These are phyloP conservation scores for Agastache rugosa DNA, from an alignment of 257 asterid genomes.

Conservation along the genomic window DNA sequence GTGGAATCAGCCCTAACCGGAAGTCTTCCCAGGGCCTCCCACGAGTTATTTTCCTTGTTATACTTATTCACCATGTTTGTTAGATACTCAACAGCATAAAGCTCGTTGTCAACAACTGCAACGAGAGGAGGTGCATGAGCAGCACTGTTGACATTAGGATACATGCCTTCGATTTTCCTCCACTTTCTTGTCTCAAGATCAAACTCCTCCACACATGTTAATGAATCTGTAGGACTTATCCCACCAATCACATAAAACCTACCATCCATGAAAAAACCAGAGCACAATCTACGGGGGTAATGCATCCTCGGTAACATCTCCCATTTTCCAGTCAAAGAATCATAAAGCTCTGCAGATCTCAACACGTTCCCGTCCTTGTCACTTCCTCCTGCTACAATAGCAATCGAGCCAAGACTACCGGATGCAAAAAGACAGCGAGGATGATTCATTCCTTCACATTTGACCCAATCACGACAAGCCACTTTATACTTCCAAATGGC, in stretches of 20 bases:
- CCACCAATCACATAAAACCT: slow-evolving; percentile 88
- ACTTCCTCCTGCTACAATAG: slow-evolving; percentile 79
- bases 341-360: slow-evolving; percentile 79
- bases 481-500: slow-evolving; percentile 84
- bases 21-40: slow-evolving; percentile 82
- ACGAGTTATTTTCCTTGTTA: slow-evolving; percentile 57
- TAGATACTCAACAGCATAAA: slow-evolving; percentile 73
- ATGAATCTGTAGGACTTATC: slow-evolving; percentile 64
- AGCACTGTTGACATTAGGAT: slow-evolving; percentile 69
- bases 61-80: slow-evolving; percentile 83
- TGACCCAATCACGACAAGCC: slow-evolving; percentile 57
- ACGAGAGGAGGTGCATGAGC: slow-evolving; percentile 95
- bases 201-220: slow-evolving; percentile 83
- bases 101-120: slow-evolving; percentile 75
- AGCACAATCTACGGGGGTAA: slow-evolving; percentile 73
- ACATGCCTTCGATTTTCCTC: slow-evolving; percentile 78
- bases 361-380: slow-evolving; percentile 74
- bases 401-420: slow-evolving; percentile 66
- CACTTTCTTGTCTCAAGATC: slow-evolving; percentile 72
- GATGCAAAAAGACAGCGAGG: slow-evolving; percentile 90
- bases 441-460: slow-evolving; percentile 73
- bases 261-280: slow-evolving; percentile 84
- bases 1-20: slow-evolving; percentile 83
- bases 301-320: slow-evolving; percentile 83
- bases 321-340: slow-evolving; percentile 73